phyloP scores from a whole-genome alignment of 73 alveolate species.

The Paramecium octaurelia region DNA sequence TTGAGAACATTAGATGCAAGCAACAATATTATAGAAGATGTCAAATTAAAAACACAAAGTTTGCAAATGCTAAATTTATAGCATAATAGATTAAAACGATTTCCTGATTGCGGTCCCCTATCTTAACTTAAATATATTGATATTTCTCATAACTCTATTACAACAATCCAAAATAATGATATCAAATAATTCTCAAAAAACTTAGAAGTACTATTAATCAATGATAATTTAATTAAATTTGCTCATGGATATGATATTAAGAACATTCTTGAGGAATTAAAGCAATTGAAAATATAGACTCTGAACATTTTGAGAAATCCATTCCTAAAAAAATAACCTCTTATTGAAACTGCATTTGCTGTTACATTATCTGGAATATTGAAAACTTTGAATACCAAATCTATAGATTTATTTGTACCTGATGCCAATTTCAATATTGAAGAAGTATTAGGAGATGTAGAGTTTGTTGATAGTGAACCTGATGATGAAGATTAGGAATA shows the following conservation, averaged over 20 bases:
- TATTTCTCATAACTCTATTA: neutral
- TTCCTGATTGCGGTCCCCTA: neutral
- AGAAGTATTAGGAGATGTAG: neutral
- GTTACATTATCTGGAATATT: neutral
- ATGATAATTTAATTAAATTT: neutral
- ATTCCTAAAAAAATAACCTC: neutral
- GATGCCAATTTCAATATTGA: neutral
- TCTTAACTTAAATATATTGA: neutral
- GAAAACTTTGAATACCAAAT: neutral
- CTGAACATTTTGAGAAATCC: neutral
- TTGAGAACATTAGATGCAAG: neutral
- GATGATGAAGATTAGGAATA: neutral
- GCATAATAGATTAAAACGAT: neutral
- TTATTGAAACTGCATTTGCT: slow-evolving; percentile 15
- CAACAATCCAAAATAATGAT: neutral
- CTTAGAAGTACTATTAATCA: neutral
- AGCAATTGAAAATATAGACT: neutral
- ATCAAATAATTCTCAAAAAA: neutral
- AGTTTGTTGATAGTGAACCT: neutral
- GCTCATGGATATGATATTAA: neutral
- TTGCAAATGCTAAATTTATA: neutral
- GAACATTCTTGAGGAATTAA: neutral
- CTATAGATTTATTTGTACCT: neutral
- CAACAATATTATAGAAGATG: neutral
- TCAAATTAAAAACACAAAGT: neutral